Percentiles rank a stretch among this genome's conserved stretches.
Evolutionary conservation across 352 stramenopile species (phyloP).

Genomic region (Pythium apleroticum): DNA sequence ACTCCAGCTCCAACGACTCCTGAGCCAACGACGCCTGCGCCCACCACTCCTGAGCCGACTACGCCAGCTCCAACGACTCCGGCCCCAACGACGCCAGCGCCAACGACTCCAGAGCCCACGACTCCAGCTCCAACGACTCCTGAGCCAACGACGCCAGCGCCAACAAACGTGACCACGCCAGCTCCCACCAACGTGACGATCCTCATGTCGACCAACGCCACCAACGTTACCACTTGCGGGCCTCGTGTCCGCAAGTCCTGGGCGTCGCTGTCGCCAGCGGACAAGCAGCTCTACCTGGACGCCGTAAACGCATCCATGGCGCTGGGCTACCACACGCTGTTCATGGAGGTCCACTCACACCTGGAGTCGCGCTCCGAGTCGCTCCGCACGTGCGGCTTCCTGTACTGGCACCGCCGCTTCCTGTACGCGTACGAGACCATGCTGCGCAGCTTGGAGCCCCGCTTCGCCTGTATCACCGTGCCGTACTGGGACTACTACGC

Average conservation of each 20-base stretch:
- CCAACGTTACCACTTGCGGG: slow-evolving; percentile 31
- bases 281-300: slow-evolving; percentile 68
- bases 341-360: slow-evolving; percentile 59
- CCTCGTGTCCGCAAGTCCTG: slow-evolving; percentile 54
- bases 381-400: slow-evolving; percentile 49
- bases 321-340: slow-evolving; percentile 50
- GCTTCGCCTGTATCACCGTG: slow-evolving; percentile 67
- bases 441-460: slow-evolving; percentile 58
- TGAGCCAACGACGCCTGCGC: neutral
- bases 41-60: neutral
- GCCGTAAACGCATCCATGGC: slow-evolving; percentile 58
- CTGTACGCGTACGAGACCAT: slow-evolving; percentile 76
- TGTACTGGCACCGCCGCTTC: slow-evolving; percentile 74
- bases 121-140: neutral
- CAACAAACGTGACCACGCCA: neutral
- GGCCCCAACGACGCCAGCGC: neutral
- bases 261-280: slow-evolving; percentile 34
- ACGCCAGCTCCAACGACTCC: slow-evolving; percentile 6
- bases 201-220: slow-evolving; percentile 10
- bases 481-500: slow-evolving; percentile 83
- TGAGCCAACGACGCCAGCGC: neutral
- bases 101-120: neutral
- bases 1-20: neutral
- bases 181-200: slow-evolving; percentile 1
- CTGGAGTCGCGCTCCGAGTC: slow-evolving; percentile 36